Base-by-base conservation (phyloP, 495 filamentous ascomycete genomes). In the Glonium stellatum region DNA sequence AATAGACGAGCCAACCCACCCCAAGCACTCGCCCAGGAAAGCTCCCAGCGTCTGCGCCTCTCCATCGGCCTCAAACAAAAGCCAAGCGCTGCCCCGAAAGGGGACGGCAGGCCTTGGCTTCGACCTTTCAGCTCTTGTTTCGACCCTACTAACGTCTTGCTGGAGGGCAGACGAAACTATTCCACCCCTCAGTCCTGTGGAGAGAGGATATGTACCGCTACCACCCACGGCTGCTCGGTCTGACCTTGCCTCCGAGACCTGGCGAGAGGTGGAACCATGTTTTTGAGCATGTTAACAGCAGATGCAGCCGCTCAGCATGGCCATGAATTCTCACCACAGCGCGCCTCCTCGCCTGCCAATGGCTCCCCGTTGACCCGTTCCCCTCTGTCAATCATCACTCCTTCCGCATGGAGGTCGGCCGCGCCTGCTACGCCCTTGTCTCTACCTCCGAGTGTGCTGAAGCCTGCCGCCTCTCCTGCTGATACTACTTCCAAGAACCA, bases 231-330 rank as follows among this genome's bases (percentile, higher is more conserved):
- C 21, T 23, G 12, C 19, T 23, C 5, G 25, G 12, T 51, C 48
- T 34, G 2, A 10, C 25, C 31, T 37, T n/a, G 6, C 36, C 36
- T 55, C 21, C 36, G 27, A 13, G 23, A n/a, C n/a, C 31, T 47
- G 15, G 34, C 13, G 62, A 23, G 13, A 54, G 34, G 48, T 50
- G 8, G 39, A 42, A 64, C 35, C 44, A 67, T 65, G 58, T 48
- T 69, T 50, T 23, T 68, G 35, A 66, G 60, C 59, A 58, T 66
- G 58, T 52, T 70, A 34, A 65, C 64, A 44, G 57, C 64, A 41
- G 62, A 64, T 55, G 62, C 62, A 41, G 61, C 58, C 21, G 62
- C 62, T 47, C 50, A 63, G 37, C 63, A 69, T 52, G 60, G 60
- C 56, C 58, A 60, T 48, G 53, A 64, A 44, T 62, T 52, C 58